Evolutionary conservation across 169 alveolate genomes (phyloP).

Genomic region (Cryptosporidium ubiquitum): DNA sequence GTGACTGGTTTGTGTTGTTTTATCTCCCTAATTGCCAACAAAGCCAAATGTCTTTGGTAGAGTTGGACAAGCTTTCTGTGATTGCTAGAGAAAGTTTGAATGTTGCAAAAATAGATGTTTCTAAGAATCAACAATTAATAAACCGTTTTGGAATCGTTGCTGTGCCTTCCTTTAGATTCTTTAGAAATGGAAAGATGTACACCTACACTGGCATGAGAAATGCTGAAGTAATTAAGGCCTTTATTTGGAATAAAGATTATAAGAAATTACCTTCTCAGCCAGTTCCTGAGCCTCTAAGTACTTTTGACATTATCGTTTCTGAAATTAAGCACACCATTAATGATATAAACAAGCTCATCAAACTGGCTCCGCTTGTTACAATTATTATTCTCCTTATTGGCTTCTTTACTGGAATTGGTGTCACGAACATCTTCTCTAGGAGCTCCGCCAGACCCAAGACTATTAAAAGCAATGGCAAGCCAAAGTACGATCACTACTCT

Average conservation of each 20-base stretch:
- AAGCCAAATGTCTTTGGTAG: slow-evolving; percentile 41
- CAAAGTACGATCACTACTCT: neutral
- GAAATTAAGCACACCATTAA: slow-evolving; percentile 49
- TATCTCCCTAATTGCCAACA: slow-evolving; percentile 58
- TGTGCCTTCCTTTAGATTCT: slow-evolving; percentile 64
- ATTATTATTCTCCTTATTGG: slow-evolving; percentile 35
- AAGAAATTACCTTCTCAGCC: slow-evolving; percentile 43
- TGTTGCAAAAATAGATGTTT: slow-evolving; percentile 61
- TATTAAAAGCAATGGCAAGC: neutral
- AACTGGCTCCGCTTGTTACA: slow-evolving; percentile 49
- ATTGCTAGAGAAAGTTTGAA: slow-evolving; percentile 31
- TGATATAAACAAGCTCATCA: slow-evolving; percentile 33
- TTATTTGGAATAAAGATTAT: slow-evolving; percentile 57
- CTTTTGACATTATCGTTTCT: slow-evolving; percentile 16
- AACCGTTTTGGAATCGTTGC: slow-evolving; percentile 57
- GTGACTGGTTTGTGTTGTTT: slow-evolving; percentile 76
- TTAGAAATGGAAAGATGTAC: slow-evolving; percentile 55
- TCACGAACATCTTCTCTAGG: neutral
- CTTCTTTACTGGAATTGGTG: slow-evolving; percentile 50
- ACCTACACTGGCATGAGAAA: slow-evolving; percentile 64
- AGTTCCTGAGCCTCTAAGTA: slow-evolving; percentile 46
- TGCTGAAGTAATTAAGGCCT: slow-evolving; percentile 51
- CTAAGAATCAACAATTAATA: slow-evolving; percentile 23
- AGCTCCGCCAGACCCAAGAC: neutral
- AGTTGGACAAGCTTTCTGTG: slow-evolving; percentile 25